Evolutionary conservation across 441 rosid species (phyloP).

Genomic region (Mallotus japonicus): DNA sequence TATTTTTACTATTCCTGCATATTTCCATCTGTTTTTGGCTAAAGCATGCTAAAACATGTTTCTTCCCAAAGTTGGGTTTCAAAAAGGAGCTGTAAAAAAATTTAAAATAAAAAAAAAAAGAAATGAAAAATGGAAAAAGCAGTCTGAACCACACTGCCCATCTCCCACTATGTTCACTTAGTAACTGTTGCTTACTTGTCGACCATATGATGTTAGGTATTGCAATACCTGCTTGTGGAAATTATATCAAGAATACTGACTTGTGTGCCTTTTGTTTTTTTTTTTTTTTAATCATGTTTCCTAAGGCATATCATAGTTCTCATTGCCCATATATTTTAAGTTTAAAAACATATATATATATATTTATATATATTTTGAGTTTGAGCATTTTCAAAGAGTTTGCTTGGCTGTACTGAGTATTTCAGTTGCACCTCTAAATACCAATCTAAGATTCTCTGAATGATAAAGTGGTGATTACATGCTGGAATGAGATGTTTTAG

Average conservation of each 20-base stretch:
- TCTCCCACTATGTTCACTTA: too few relatives aligned
- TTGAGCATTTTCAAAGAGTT: not conserved
- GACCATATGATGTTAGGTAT: not conserved
- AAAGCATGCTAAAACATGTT: too few relatives aligned
- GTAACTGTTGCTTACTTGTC: not conserved
- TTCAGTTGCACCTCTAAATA: not conserved
- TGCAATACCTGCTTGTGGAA: not conserved
- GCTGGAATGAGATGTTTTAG: not conserved
- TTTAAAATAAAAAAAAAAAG: too few relatives aligned
- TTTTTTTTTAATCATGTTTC: not conserved
- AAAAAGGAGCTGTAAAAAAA: too few relatives aligned
- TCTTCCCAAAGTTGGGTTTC: too few relatives aligned
- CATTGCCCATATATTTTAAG: not conserved
- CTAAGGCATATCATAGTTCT: not conserved
- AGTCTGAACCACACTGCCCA: too few relatives aligned
- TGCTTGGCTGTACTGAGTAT: not conserved
- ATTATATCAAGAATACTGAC: not conserved
- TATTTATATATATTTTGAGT: not conserved
- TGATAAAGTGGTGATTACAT: not conserved
- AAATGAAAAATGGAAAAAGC: too few relatives aligned
- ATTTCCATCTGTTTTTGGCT: too few relatives aligned
- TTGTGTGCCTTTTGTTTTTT: not conserved
- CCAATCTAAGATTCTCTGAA: not conserved
- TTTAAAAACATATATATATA: not conserved
- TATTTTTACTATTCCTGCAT: too few relatives aligned